Conservation (phyloP, 805 yeast genomes). For the Wickerhamiella lipophila region DNA sequence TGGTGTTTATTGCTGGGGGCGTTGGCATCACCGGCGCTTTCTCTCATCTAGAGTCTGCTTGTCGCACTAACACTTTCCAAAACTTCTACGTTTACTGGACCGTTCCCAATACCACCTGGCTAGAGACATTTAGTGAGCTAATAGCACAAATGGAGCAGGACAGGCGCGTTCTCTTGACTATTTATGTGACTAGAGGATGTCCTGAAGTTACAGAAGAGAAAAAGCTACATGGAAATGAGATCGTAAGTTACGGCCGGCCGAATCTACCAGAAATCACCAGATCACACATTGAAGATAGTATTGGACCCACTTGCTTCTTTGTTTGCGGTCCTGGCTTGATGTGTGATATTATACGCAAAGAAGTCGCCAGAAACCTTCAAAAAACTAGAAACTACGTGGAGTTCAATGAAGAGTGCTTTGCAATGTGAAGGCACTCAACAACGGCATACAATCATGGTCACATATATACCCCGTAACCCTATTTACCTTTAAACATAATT, state of each 20-base stretch:
- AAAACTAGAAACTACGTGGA: slow-evolving; percentile 14
- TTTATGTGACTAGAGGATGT: slow-evolving; percentile 6
- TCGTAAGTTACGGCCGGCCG: slow-evolving; percentile 8
- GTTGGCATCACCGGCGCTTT: slow-evolving; percentile 49
- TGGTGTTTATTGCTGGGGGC: slow-evolving; percentile 43
- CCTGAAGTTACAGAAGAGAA: background rate
- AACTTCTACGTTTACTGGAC: slow-evolving; percentile 48
- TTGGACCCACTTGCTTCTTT: slow-evolving; percentile 13
- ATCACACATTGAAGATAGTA: slow-evolving; percentile 8
- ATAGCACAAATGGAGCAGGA: slow-evolving; percentile 26
- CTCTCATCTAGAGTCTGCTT: slow-evolving; percentile 9
- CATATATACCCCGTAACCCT: no score
- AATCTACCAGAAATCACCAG: slow-evolving; percentile 5
- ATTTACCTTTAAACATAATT: no score
- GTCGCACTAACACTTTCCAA: background rate
- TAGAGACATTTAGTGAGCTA: slow-evolving; percentile 38
- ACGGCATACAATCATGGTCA: no score
- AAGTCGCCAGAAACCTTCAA: slow-evolving; percentile 11
- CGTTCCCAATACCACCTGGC: slow-evolving; percentile 39
- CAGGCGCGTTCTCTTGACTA: slow-evolving; percentile 3
- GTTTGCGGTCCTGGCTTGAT: slow-evolving; percentile 16
- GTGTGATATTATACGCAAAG: slow-evolving; percentile 14
- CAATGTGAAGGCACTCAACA: slow-evolving; percentile 9
- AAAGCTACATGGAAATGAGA: background rate
- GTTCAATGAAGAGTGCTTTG: slow-evolving; percentile 14